These are phyloP conservation scores for Aspergillus tamarii DNA, from an alignment of 2,329 filamentous ascomycete genomes.

Conservation along the genomic window DNA sequence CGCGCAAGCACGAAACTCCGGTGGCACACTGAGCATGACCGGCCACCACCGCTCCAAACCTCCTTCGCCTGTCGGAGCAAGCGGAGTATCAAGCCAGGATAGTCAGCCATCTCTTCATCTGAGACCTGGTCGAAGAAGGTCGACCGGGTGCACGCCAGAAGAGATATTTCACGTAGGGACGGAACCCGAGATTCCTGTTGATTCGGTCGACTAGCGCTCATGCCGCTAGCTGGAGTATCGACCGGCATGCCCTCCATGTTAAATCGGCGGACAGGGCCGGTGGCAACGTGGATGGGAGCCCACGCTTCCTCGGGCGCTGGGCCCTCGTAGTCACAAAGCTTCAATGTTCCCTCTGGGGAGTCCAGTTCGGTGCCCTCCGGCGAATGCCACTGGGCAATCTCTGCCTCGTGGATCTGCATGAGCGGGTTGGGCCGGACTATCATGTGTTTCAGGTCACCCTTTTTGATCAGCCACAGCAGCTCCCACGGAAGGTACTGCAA, in stretches of 20 bases:
- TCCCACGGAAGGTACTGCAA: conserved; percentile 50
- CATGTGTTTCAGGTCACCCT: conserved; percentile 43
- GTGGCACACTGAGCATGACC: conserved; percentile 45
- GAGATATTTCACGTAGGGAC: conserved; percentile 47
- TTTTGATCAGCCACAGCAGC: conserved; percentile 43
- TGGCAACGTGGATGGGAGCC: conserved; percentile 42
- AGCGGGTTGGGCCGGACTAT: conserved; percentile 47
- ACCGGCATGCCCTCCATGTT: conserved; percentile 39
- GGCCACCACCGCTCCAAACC: conserved; percentile 41
- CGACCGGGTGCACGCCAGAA: conserved; percentile 43
- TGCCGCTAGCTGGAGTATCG: conserved; percentile 5
- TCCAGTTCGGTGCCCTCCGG: conserved; percentile 14
- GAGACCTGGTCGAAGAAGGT: conserved; percentile 41
- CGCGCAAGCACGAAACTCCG: conserved; percentile 46
- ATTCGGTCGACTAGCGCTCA: conserved; percentile 3
- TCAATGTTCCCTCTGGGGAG: conserved; percentile 12
- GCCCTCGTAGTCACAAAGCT: conserved; percentile 29
- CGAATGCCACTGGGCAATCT: conserved; percentile 38
- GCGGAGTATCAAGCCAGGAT: conserved; percentile 37
- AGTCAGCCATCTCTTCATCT: conserved; percentile 38
- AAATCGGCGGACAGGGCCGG: conserved; percentile 34
- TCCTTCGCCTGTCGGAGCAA: conserved; percentile 40
- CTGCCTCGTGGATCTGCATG: conserved; percentile 31
- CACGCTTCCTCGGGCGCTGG: conserved; percentile 34
- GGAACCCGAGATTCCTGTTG: conserved; percentile 30